Evolutionary conservation across 2,329 filamentous ascomycete species (phyloP).

Genomic region (Alternaria tenuissima): DNA sequence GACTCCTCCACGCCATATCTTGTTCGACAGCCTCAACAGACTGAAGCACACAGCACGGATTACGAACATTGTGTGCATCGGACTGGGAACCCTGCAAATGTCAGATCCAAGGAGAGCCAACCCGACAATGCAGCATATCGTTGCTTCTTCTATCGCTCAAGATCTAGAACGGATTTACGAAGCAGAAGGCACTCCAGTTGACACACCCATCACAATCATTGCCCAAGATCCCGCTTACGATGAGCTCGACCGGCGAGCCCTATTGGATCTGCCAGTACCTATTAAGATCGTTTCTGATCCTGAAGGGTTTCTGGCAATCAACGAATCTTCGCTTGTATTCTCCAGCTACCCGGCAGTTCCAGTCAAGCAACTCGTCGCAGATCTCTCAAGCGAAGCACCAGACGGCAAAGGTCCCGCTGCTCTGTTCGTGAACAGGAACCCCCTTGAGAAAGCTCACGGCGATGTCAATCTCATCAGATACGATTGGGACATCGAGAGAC

Average conservation of each 20-base stretch:
- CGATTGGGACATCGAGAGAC: not conserved
- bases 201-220: not conserved
- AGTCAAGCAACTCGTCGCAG: not conserved
- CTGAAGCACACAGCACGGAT: no score
- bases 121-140: no score
- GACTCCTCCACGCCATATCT: not conserved
- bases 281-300: not conserved
- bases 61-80: no score
- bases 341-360: not conserved
- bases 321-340: not conserved
- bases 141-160: no score
- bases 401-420: not conserved
- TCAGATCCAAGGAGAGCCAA: no score
- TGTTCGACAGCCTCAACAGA: not conserved
- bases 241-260: not conserved
- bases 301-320: not conserved
- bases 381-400: not conserved
- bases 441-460: not conserved
- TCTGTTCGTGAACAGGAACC: not conserved
- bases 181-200: not conserved
- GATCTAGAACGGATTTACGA: no score
- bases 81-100: no score
- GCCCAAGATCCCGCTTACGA: slow-evolving; percentile 5
- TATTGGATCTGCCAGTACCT: not conserved
- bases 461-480: not conserved